Conservation (phyloP, 768 basidiomycete species). For the Suillus discolor region DNA sequence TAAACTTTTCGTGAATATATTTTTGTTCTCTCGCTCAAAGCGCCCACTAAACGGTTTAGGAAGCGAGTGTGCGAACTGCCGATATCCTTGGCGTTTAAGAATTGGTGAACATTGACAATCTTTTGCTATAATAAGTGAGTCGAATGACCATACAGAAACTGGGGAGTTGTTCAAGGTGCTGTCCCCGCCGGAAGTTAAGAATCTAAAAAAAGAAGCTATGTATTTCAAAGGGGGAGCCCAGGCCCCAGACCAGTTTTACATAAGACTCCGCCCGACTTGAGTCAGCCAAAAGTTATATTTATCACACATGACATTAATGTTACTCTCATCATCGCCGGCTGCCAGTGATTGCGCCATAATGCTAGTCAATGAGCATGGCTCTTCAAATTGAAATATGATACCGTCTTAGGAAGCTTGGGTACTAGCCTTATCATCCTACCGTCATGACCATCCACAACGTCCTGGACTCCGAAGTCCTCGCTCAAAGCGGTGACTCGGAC, state of each 20-base stretch:
- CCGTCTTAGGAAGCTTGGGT: not conserved
- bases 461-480: not conserved
- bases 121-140: not conserved
- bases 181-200: no score
- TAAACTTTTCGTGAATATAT: not conserved
- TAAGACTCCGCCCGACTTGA: no score
- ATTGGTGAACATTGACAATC: not conserved
- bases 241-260: no score
- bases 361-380: no score
- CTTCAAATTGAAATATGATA: not conserved
- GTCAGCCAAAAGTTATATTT: no score
- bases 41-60: not conserved
- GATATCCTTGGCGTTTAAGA: not conserved
- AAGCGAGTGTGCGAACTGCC: not conserved
- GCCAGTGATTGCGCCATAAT: no score
- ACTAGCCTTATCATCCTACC: not conserved
- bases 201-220: no score
- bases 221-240: no score
- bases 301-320: no score
- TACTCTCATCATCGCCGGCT: no score
- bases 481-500: not conserved
- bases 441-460: not conserved
- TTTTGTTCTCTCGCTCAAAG: not conserved
- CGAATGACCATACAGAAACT: no score
- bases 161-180: no score